Base-by-base conservation (phyloP, 306 rosid species). In the Canavalia ensiformis region DNA sequence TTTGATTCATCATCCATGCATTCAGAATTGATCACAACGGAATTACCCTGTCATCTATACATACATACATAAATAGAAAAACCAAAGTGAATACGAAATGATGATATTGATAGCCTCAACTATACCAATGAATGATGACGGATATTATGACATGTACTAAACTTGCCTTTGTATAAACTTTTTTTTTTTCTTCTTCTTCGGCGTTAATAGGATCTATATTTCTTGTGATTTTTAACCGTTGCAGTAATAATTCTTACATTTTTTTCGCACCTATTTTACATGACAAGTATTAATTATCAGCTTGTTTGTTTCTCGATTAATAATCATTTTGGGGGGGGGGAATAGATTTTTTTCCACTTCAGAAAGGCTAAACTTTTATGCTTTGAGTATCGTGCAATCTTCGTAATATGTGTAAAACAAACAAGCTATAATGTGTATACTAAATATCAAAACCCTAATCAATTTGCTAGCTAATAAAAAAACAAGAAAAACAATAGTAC, bases 101-200 rank as follows among this genome's bases (percentile, higher is more conserved):
- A 80, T 71, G 54, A 62, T 72, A 63, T 37, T 7, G 65, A 72
- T 28, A 50, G 73, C 83, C 65, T 51, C 28, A 29, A 44, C 45
- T 50, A 37, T 80, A 35, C 39, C 35, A 80, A 58, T 59, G 8
- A 79, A 72, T 80, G 37, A 72, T 71, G 52, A 18, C 34, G 4
- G 41, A 7, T 70, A 46, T 30, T 58, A 58, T 58, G 71, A 57
- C 69, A 18, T 79, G 67, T 46, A 4, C 62, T 33, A 10, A 13
- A 55, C 56, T 78, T 42, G 1, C 29, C 47, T 54, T 67, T 42
- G 28, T 55, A 6, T 55, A 13, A 67, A 39, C 12, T 9, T 11
- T 13, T 1, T 4, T 4, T 65, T 11, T 18, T 6, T 39, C 25
- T 18, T 18, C 25, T 18, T 18, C 25, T 35, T 7, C 10, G 28